Base-by-base conservation (phyloP, 73 alveolate species). In the Symbiodinium natans region DNA sequence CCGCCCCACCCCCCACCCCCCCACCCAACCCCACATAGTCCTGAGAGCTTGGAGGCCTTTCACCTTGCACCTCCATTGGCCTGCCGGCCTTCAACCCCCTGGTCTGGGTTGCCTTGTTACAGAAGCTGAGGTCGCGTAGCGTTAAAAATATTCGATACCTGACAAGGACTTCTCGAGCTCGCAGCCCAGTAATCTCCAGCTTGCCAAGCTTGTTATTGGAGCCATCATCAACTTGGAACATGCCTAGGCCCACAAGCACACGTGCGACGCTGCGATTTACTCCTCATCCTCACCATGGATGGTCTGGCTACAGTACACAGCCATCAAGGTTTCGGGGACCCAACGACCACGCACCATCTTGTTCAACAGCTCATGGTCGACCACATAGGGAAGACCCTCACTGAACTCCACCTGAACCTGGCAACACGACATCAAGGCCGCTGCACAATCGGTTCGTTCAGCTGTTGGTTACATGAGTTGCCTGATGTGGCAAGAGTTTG, bases 151-250 rank as follows among this genome's bases (percentile, higher is more conserved):
- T 52, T 52, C 71, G 59, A 19, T 46, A 13, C 17, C 17, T 0
- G 59, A 46, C 27, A 52, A n/a, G n/a, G n/a, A n/a, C 21, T 27
- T 29, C 31, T 23, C 54, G 82, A 31, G 59, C 41, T n/a, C 68
- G 36, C 23, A 27, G 71, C 95, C 95, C 95, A 6, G 41, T 29
- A 36, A 88, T 88, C 41, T 88, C 40, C 86, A 63, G 86, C 71
- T 88, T 77, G 68, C 86, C 95, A 31, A 59, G 71, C 46, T 88
- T 36, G 59, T 38, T 27, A 71, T 6, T 56, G 27, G 40, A 34
- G 31, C 86, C 86, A 29, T 63, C 86, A 40, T 88, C 95, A 56
- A 88, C 95, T 4, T 80, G 85, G 36, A 88, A 13, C 95, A 88
- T 88, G 82, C 95, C 95, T 88, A 19, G 36, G 1, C 40, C n/a